These are phyloP conservation scores for Abortiporus biennis DNA, from an alignment of 1,284 basidiomycete genomes.

Conservation along the genomic window DNA sequence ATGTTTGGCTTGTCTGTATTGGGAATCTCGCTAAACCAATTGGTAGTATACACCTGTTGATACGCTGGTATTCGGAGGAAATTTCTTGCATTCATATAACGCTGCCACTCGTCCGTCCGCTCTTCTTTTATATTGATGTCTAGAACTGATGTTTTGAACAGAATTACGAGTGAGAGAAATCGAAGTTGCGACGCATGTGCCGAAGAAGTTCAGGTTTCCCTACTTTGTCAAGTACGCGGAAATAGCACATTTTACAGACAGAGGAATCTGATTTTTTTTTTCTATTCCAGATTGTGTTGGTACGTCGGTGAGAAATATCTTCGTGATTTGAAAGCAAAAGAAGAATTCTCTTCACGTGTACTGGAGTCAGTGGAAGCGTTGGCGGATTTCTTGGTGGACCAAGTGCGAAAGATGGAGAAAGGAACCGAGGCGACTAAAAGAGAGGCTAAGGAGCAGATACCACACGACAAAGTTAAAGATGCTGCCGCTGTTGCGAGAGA, in stretches of 20 bases:
- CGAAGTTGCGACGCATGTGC: slow-evolving; percentile 89
- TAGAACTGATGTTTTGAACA: slow-evolving; percentile 26
- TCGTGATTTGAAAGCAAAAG: slow-evolving; percentile 61
- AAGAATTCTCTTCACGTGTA: slow-evolving; percentile 57
- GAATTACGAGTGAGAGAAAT: slow-evolving; percentile 87
- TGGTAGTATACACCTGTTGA: slow-evolving; percentile 83
- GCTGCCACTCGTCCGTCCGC: slow-evolving; percentile 61
- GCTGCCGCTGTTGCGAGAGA: slow-evolving; percentile 74
- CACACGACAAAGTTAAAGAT: slow-evolving; percentile 76
- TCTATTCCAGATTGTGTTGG: slow-evolving; percentile 70
- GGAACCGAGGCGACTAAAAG: slow-evolving; percentile 57
- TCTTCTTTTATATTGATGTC: slow-evolving; percentile 5
- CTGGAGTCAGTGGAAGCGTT: slow-evolving; percentile 68
- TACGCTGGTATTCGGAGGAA: slow-evolving; percentile 94
- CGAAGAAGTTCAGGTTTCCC: slow-evolving; percentile 93
- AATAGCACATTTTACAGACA: neutral
- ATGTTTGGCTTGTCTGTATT: too few species aligned
- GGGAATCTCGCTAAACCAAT: neutral
- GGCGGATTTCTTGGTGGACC: slow-evolving; percentile 74
- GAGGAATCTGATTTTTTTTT: neutral
- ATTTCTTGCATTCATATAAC: slow-evolving; percentile 88
- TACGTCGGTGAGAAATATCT: slow-evolving; percentile 80
- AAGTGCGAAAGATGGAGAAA: slow-evolving; percentile 65
- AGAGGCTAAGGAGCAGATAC: slow-evolving; percentile 75
- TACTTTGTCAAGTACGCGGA: slow-evolving; percentile 66